Evolutionary conservation across 2,329 filamentous ascomycete genomes (phyloP), one percentile per base, ranked within the genome.

Genomic region (Diaporthe capsici): DNA sequence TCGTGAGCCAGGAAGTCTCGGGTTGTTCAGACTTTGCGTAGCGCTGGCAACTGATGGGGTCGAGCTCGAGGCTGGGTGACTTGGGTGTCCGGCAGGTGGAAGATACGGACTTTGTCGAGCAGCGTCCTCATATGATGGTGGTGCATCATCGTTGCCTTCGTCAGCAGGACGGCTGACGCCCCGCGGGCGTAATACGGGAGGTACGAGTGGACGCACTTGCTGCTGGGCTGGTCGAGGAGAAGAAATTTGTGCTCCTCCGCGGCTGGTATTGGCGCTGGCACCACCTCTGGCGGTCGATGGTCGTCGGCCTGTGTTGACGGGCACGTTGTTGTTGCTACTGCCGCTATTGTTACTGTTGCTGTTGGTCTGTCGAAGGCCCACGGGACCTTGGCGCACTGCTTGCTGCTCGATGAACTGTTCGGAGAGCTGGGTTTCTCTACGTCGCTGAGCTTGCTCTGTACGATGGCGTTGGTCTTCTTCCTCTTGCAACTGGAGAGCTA

Each of bases 401-500:
- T 93, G 90, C 78, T 92, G 91, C 79, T 93, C 91, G 74, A 95
- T 94, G 78, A 89, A 94, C 77, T 92, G 91, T 80, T 94, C 92
- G 0, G 92, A 94, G 1, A 94, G 86, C 75, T 91, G 86, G 73
- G 91, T 92, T 82, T 95, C 92, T n/a, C 91, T 87, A 15, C 88
- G 87, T 10, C 92, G 88, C 1, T 92, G 90, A 13, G 90, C 91
- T 67, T 92, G 89, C 68, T 91, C 89, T 9, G 81, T 79, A n/a
- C 90, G 90, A 78, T 95, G 91, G 20, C 92, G 90, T 80, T 95
- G 92, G 78, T 98, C 95, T 83, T 98, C 96, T 82, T 98, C 95
- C 81, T 98, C 97, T 82, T 98, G 96, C 1, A 98, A 89, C 81
- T 98, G 97, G 9, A 99, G 88, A 0, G 96, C 96, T 4, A 98